Evolutionary conservation across 2,329 filamentous ascomycete genomes (phyloP).

Genomic region (Penicillium sp.): DNA sequence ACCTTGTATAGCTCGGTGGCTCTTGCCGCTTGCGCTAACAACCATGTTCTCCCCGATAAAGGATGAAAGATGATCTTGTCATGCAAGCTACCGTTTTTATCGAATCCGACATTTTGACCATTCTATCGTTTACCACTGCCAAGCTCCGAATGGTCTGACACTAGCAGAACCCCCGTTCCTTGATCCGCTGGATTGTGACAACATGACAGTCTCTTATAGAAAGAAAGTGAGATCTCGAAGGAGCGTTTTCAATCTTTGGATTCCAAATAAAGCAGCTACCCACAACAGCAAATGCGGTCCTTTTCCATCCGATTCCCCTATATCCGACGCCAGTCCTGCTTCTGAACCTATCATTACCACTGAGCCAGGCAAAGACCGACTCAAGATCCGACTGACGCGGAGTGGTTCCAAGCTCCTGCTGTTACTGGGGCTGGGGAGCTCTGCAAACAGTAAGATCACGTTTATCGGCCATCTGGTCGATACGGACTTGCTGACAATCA

Average conservation of each 20-base stretch:
- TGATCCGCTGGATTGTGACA: not conserved
- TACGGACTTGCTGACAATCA: not conserved
- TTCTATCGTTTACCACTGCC: slow-evolving; percentile 5
- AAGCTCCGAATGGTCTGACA: not conserved
- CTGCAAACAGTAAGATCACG: slow-evolving; percentile 25
- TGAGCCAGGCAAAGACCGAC: slow-evolving; percentile 21
- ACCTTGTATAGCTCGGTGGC: not conserved
- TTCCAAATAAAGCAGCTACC: slow-evolving; percentile 19
- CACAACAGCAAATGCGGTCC: slow-evolving; percentile 13
- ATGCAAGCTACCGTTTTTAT: not conserved
- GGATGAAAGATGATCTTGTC: not conserved
- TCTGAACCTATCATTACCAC: slow-evolving; percentile 19
- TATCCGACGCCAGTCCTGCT: slow-evolving; percentile 26
- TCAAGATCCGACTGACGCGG: slow-evolving; percentile 33
- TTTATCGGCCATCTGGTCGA: not conserved
- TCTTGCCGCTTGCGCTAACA: not conserved
- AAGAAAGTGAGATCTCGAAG: slow-evolving; percentile 23
- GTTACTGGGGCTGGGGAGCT: slow-evolving; percentile 33
- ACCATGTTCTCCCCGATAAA: not conserved
- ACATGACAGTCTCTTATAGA: slow-evolving; percentile 21
- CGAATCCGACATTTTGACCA: not conserved
- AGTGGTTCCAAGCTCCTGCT: slow-evolving; percentile 40
- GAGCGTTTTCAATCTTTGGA: slow-evolving; percentile 26
- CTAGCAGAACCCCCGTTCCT: slow-evolving; percentile 2
- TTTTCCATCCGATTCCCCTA: slow-evolving; percentile 19